These are phyloP conservation scores for Fagus crenata DNA, from an alignment of 306 rosid species.

Conservation along the genomic window DNA sequence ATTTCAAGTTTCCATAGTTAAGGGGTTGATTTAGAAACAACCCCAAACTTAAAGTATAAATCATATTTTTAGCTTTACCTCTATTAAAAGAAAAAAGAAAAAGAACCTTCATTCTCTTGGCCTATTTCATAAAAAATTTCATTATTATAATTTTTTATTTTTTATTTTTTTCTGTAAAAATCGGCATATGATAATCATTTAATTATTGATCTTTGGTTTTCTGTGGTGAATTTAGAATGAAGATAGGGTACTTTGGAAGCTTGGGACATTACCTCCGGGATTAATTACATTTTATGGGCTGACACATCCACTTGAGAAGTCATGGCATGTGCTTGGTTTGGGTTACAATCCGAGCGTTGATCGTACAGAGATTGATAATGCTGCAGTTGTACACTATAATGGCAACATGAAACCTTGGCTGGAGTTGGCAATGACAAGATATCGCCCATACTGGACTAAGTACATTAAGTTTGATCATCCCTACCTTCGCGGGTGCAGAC, in stretches of 20 bases:
- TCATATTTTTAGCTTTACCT: too few species aligned
- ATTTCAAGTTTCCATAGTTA: too few species aligned
- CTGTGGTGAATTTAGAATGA: conserved; percentile 61
- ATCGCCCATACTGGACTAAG: conserved; percentile 78
- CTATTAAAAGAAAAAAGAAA: too few species aligned
- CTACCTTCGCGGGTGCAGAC: conserved; percentile 65
- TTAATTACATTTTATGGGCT: conserved; percentile 87
- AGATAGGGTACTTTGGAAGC: conserved; percentile 91
- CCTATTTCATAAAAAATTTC: not conserved
- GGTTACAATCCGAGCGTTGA: conserved; percentile 89
- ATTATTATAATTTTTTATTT: not conserved
- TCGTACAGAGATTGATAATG: conserved; percentile 59
- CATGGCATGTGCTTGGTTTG: conserved; percentile 98
- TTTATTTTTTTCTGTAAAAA: not conserved
- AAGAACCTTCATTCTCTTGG: not conserved
- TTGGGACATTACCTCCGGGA: conserved; percentile 94
- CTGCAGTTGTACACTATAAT: conserved; percentile 90
- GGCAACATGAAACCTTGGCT: conserved; percentile 99
- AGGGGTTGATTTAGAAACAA: too few species aligned
- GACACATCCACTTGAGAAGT: conserved; percentile 77
- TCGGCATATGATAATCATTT: not conserved
- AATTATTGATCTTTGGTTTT: conserved; percentile 21
- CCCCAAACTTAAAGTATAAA: too few species aligned
- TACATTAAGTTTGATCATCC: conserved; percentile 76
- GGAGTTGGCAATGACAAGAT: conserved; percentile 86